Evolutionary conservation across 2,329 filamentous ascomycete species (phyloP).

Genomic region (Dothistroma pini): DNA sequence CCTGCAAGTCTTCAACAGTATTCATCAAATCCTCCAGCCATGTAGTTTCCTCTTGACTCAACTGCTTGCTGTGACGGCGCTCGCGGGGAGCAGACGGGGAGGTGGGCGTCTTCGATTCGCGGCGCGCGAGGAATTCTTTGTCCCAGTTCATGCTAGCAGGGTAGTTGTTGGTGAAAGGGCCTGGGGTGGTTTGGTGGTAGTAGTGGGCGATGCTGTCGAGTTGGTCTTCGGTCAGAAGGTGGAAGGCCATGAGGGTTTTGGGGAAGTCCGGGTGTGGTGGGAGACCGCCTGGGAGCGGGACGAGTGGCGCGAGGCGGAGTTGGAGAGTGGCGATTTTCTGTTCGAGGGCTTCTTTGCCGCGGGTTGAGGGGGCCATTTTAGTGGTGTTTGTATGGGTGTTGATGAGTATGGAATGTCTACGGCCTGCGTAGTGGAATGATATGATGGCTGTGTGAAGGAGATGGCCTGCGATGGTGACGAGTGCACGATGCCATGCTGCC

Average conservation of each 20-base stretch:
- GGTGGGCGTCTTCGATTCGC: constrained; percentile 7
- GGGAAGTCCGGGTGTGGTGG: constrained; percentile 64
- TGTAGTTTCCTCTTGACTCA: constrained; percentile 21
- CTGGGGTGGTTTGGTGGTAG: constrained; percentile 66
- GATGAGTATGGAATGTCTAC: constrained; percentile 8
- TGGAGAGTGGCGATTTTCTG: constrained; percentile 64
- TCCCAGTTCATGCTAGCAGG: constrained; percentile 66
- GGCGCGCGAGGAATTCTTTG: constrained; percentile 37
- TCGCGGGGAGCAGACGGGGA: constrained; percentile 1
- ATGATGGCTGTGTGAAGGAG: neutral
- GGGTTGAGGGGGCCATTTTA: constrained; percentile 33
- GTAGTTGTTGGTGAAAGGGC: constrained; percentile 56
- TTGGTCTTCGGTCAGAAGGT: constrained; percentile 67
- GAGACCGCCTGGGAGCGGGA: constrained; percentile 52
- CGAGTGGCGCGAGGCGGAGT: constrained; percentile 62
- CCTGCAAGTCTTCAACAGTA: constrained; percentile 39
- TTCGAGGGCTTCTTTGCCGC: constrained; percentile 43
- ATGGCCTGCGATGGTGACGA: neutral
- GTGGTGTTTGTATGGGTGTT: neutral
- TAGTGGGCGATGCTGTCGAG: constrained; percentile 67
- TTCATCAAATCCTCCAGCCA: constrained; percentile 31
- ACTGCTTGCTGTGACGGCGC: constrained; percentile 16
- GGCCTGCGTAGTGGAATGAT: constrained; percentile 18
- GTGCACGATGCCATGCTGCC: neutral
- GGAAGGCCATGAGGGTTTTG: constrained; percentile 64